These are phyloP conservation scores for Vinca minor DNA, from an alignment of 257 asterid species.

Conservation along the genomic window DNA sequence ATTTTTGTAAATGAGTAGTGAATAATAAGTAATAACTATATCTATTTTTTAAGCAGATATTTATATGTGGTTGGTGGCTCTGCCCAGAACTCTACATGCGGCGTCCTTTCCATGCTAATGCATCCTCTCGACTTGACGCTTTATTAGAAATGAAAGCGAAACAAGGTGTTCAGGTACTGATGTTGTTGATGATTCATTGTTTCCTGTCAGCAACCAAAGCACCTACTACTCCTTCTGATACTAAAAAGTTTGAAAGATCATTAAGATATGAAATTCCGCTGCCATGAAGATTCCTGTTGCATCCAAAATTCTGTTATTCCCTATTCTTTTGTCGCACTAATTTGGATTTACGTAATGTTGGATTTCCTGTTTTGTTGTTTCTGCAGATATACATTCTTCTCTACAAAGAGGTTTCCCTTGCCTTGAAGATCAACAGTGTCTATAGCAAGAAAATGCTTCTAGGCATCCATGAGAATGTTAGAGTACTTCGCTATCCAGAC, in stretches of 20 bases:
- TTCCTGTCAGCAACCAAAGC: slow-evolving; percentile 3
- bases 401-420: slow-evolving; percentile 89
- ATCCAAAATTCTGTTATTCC: background rate
- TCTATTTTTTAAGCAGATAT: slow-evolving; percentile 45
- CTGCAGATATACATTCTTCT: slow-evolving; percentile 77
- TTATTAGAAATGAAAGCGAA: slow-evolving; percentile 93
- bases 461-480: slow-evolving; percentile 74
- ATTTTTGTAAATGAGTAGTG: slow-evolving; percentile 9
- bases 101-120: slow-evolving; percentile 71
- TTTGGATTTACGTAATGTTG: no score
- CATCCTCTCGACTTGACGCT: slow-evolving; percentile 77
- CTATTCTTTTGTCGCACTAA: slow-evolving; percentile 5
- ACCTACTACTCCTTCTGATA: background rate
- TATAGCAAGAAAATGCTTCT: slow-evolving; percentile 83
- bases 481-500: slow-evolving; percentile 91
- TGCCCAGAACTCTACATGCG: slow-evolving; percentile 94
- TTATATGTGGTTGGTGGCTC: slow-evolving; percentile 98
- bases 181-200: slow-evolving; percentile 10
- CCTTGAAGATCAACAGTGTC: slow-evolving; percentile 85
- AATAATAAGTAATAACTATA: slow-evolving; percentile 20
- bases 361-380: slow-evolving; percentile 17
- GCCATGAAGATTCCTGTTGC: background rate
- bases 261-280: background rate
- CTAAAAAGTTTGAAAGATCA: no score
- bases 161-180: slow-evolving; percentile 90